Evolutionary conservation across 2,329 filamentous ascomycete genomes (phyloP), one percentile per base, ranked within the genome.

Genomic region (Sclerotinia nivalis): DNA sequence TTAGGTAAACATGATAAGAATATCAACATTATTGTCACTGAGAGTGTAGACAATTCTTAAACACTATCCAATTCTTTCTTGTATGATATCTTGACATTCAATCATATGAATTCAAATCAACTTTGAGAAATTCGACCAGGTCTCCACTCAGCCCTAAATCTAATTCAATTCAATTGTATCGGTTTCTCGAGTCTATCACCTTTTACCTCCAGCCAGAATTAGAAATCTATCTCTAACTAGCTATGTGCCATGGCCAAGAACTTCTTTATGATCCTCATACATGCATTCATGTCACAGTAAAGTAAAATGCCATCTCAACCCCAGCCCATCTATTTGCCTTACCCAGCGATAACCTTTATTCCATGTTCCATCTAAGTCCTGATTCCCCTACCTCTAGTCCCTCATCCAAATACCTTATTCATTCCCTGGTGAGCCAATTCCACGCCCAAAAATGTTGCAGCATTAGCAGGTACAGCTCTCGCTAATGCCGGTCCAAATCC

Each of bases 391-490:
- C 5, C 13, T 45, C 37, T 34, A 1, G 18, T 45, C 64, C 22
- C 58, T 64, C 71, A 84, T 28, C 83, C 88, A 78, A 95, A 93
- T 62, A 87, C 82, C 85, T 89, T 93, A 74, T 88, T 89, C 91
- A 96, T 93, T 59, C 89, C 89, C 81, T 92, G 89, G 78, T 96
- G 92, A 56, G 92, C 92, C 79, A 95, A 80, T 83, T 96, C 92
- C 10, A 96, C 92, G 15, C 92, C 92, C 77, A 94, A 82, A 77
- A 99, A 99, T 2, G 96, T 98, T 45, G 96, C 96, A 2, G 96
- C 96, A 79, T 99, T 99, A 13, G 96, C 96, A 9, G 96, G 96
- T 56, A 98, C 93, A 6, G 96, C 96, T 81, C 96, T 89, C 15
- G 93, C 91, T 79, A 99, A 86, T 4, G 96, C 96, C 2, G 96